These are phyloP conservation scores for Fusarium mexicanum DNA, from an alignment of 2,329 filamentous ascomycete species.

Conservation along the genomic window DNA sequence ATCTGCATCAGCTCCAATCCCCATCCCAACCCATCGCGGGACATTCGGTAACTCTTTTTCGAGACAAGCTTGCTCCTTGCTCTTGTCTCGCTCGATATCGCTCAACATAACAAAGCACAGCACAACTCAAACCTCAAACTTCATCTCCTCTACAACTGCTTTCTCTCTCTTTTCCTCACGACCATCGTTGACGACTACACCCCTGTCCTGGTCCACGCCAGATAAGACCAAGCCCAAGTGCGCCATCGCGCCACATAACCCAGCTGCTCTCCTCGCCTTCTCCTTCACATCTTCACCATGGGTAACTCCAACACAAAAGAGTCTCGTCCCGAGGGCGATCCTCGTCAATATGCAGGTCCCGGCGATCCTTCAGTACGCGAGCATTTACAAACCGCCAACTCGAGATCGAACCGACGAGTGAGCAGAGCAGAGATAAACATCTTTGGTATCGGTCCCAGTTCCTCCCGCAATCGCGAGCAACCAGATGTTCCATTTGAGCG, in stretches of 20 bases:
- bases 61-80: slow-evolving; percentile 21
- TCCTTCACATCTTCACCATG: slow-evolving; percentile 42
- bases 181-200: background rate
- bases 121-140: background rate
- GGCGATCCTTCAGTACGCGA: slow-evolving; percentile 40
- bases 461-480: slow-evolving; percentile 51
- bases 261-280: slow-evolving; percentile 9
- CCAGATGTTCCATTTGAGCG: slow-evolving; percentile 65
- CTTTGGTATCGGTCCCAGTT: slow-evolving; percentile 54
- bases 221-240: slow-evolving; percentile 25
- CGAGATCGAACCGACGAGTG: slow-evolving; percentile 42
- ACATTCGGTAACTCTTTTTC: slow-evolving; percentile 34
- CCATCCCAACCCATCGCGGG: slow-evolving; percentile 25
- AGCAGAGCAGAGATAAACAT: slow-evolving; percentile 59
- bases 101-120: slow-evolving; percentile 7
- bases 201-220: slow-evolving; percentile 2
- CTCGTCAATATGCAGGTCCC: slow-evolving; percentile 35
- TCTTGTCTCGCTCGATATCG: slow-evolving; percentile 12
- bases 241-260: slow-evolving; percentile 29
- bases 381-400: slow-evolving; percentile 26
- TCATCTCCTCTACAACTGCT: background rate
- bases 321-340: slow-evolving; percentile 46
- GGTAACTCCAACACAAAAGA: slow-evolving; percentile 55
- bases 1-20: background rate
- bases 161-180: background rate